Evolutionary conservation across 371 early-diverging fungal genomes (phyloP), one percentile per base, ranked within the genome.

Genomic region (Actinomucor elegans): DNA sequence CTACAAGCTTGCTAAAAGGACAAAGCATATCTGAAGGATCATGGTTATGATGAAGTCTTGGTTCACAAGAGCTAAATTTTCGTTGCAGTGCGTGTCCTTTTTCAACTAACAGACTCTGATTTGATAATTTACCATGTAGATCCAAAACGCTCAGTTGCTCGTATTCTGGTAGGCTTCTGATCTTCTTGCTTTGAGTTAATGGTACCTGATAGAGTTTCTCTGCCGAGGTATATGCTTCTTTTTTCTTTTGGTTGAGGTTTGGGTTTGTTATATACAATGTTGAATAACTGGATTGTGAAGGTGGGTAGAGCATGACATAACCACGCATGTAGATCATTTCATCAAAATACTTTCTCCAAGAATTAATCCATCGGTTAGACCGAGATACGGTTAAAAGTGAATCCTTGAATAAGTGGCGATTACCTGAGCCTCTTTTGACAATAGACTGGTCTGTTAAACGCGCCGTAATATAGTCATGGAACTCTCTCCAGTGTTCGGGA

Each of bases 401-500:
- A 17, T 42, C 52, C 48, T 27, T 48, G 28, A 52, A 48, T 15
- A 55, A 23, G 20, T 54, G 55, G 10, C 20, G 28, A 15, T 31
- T 26, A 23, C 47, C 46, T 3, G 55, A 33, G 1, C 48, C 48
- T 34, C 48, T 47, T 64, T 45, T 83, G 69, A 36, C 79, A 59
- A 26, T 66, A 52, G 18, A 75, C 18, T 66, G 66, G 56, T 83
- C 84, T 31, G 77, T 55, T 36, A 79, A 43, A n/a, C 83, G 67
- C 10, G 77, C 77, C 2, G 80, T 75, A 12, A 84, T 71, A 55
- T 82, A 83, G 47, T 83, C 81, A 41, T 84, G 86, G 55, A 83
- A 86, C 52, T 86, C 85, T 28, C 80, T 68, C 86, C 86, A 86
- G 32, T 82, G 75, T 36, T 86, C 84, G 1, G 86, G 86, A 52